These are phyloP conservation scores for Trichocomaceae sp. DNA, from an alignment of 2,329 filamentous ascomycete genomes.

Conservation along the genomic window DNA sequence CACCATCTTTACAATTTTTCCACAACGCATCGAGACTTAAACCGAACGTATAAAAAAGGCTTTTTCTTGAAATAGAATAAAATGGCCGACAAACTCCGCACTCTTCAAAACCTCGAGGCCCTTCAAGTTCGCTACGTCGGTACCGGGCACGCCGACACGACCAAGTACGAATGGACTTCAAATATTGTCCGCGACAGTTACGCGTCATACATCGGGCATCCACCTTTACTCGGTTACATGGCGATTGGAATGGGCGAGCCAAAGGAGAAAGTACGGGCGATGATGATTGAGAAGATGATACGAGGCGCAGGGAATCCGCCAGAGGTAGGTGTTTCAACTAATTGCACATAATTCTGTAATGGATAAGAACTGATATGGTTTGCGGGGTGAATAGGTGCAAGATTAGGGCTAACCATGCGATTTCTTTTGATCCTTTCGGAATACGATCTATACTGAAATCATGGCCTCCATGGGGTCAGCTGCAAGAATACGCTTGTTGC, in stretches of 20 bases:
- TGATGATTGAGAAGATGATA: slow-evolving; percentile 70
- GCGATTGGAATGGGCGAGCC: slow-evolving; percentile 81
- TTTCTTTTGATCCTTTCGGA: not conserved
- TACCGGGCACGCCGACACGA: slow-evolving; percentile 93
- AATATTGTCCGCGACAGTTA: slow-evolving; percentile 95
- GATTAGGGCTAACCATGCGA: not conserved
- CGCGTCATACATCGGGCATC: slow-evolving; percentile 81
- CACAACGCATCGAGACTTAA: not conserved
- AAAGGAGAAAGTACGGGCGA: slow-evolving; percentile 68
- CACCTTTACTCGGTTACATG: slow-evolving; percentile 81
- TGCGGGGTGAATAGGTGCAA: not conserved
- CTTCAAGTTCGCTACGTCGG: slow-evolving; percentile 94
- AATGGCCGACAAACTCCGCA: slow-evolving; percentile 93
- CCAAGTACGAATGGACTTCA: slow-evolving; percentile 93
- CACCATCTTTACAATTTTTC: not conserved
- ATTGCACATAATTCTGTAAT: not conserved
- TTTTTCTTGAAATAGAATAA: slow-evolving; percentile 9
- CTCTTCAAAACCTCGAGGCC: slow-evolving; percentile 93
- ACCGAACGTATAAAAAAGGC: not conserved
- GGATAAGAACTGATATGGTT: not conserved
- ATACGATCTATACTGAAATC: not conserved
- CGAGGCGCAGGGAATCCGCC: slow-evolving; percentile 60
- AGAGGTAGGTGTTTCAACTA: slow-evolving; percentile 40
- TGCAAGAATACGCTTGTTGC: not conserved
- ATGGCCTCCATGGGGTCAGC: not conserved